phyloP scores from a whole-genome alignment of 2,329 filamentous ascomycete species.

The Nemania sp. region DNA sequence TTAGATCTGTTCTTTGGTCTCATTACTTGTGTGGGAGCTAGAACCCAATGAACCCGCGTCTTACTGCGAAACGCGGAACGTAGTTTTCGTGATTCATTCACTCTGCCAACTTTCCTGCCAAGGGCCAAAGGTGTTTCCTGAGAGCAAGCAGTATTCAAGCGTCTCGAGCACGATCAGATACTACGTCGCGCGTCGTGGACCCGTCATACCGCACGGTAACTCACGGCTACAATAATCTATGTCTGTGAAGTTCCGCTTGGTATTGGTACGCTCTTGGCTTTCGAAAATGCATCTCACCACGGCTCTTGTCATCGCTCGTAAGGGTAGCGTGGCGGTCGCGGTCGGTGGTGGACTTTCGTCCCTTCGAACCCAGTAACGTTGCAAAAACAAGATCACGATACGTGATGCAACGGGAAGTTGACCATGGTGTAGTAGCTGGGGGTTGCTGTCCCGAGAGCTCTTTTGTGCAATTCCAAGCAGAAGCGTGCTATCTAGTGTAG shows the following conservation, averaged over 20 bases:
- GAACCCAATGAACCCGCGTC: neutral
- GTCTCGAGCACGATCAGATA: neutral
- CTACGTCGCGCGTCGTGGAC: slow-evolving; percentile 9
- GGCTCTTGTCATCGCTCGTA: neutral
- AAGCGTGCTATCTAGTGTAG: neutral
- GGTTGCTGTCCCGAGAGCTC: neutral
- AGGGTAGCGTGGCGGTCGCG: neutral
- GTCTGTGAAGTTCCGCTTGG: neutral
- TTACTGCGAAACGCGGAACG: neutral
- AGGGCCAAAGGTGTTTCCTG: neutral
- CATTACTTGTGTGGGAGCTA: slow-evolving; percentile 9
- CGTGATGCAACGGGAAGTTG: slow-evolving; percentile 23
- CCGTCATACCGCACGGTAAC: neutral
- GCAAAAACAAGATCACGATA: slow-evolving; percentile 25
- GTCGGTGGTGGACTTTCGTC: slow-evolving; percentile 7
- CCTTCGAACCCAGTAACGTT: slow-evolving; percentile 25
- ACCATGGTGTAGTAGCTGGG: slow-evolving; percentile 1
- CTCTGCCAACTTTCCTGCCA: neutral
- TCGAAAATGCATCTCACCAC: neutral
- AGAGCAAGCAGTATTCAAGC: neutral
- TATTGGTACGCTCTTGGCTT: neutral
- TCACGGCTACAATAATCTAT: neutral
- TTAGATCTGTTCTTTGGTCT: slow-evolving; percentile 18
- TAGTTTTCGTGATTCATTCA: neutral
- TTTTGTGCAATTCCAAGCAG: slow-evolving; percentile 1